A percentile compares a stretch with the other conserved stretches of the same genome.
These are phyloP conservation scores for Lactarius indigo DNA, from an alignment of 768 basidiomycete genomes.

Conservation along the genomic window DNA sequence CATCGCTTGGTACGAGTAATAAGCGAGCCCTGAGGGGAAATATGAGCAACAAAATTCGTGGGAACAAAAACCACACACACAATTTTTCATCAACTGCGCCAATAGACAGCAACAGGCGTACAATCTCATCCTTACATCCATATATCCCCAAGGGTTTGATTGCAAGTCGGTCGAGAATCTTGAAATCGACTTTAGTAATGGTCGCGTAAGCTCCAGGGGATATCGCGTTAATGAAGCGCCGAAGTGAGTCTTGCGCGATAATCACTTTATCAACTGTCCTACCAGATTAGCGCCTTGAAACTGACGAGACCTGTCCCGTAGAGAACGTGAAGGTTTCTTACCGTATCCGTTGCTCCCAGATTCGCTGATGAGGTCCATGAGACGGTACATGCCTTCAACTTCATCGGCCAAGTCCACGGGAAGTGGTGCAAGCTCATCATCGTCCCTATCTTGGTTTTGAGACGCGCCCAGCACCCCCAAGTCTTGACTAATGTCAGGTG, in stretches of 20 bases:
- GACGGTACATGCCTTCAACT: constrained; percentile 1
- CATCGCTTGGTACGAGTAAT: constrained; percentile 21
- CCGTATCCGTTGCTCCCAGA: constrained; percentile 48
- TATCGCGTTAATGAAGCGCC: constrained; percentile 44
- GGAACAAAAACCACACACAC: constrained; percentile 36
- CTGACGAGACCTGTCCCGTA: neutral
- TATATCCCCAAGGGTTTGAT: constrained; percentile 55
- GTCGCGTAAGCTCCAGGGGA: constrained; percentile 49
- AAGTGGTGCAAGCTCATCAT: neutral
- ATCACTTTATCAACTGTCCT: constrained; percentile 56
- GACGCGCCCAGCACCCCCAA: neutral
- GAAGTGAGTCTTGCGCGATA: constrained; percentile 49
- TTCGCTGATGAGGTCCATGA: constrained; percentile 41
- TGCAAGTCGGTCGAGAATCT: constrained; percentile 41
- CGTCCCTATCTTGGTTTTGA: neutral
- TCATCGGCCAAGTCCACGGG: neutral
- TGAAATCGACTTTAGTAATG: constrained; percentile 54
- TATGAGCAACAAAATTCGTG: neutral
- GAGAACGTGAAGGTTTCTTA: constrained; percentile 27
- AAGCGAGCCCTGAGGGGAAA: constrained; percentile 19
- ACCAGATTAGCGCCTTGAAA: neutral
- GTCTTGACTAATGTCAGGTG: neutral
- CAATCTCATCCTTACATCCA: constrained; percentile 49
- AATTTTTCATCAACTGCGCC: constrained; percentile 36
- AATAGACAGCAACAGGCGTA: constrained; percentile 39